Base-by-base conservation (phyloP, 192 early-diverging fungal species). In the Backusella circina region DNA sequence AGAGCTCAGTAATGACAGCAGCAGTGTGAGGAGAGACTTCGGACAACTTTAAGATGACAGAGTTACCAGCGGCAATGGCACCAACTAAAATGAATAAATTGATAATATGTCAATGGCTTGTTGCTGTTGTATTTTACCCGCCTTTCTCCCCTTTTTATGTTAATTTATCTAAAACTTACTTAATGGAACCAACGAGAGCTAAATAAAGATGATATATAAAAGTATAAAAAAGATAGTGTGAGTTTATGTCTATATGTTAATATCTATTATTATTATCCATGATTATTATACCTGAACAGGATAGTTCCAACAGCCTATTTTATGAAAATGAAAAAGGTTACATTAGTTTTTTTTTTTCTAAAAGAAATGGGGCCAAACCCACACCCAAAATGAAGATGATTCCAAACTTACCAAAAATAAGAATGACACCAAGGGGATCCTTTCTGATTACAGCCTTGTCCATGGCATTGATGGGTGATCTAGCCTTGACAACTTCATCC, bases 41-140 rank as follows among this genome's bases (percentile, higher is more conserved):
- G 13, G 95, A 95, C 18, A 93, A 94, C 87, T 95, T 95, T 23
- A 92, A 18, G 9, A 93, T 72, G 10, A 85, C 93, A 2, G 91
- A 88, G 84, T 97, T 97, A 31, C 97, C 97, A 15, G 92, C 97
- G n/a, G 96, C 96, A 76, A 99, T 87, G 5, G 95, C 95, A 23
- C 92, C 91, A 10, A 92, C 85, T 32, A 95, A 74, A 5, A 92
- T 93, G 23, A 83, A 76, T 28, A 95, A 33, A n/a, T n/a, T 21
- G 65, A 38, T 10, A 36, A 30, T 16, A 6, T 38, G 8, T 8
- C 26, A 61, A 21, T 12, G 3, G 12, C 10, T 28, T 61, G 12
- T 28, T 61, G n/a, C n/a, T n/a, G n/a, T n/a, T n/a, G n/a, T n/a
- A n/a, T n/a, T n/a, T n/a, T n/a, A 3, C 21, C 9, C 21, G 13